Evolutionary conservation across 352 stramenopile genomes (phyloP), one percentile per base, ranked within the genome.

Genomic region (Halophytophthora batemanensis): DNA sequence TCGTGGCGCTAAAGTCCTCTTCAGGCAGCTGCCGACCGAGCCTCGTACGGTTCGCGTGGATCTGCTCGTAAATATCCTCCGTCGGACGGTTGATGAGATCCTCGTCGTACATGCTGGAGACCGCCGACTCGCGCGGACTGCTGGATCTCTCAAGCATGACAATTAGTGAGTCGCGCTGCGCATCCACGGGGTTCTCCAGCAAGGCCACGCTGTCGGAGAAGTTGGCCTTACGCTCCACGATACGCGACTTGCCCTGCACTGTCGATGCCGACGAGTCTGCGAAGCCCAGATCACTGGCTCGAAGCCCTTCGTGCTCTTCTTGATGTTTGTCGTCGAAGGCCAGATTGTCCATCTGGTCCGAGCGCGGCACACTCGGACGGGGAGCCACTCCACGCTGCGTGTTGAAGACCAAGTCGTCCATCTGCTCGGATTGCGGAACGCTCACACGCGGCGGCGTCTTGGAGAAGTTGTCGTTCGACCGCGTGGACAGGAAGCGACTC

Each of bases 61-160:
- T 70, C 36, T 83, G 70, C 28, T 81, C 53, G 35, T 56, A 56
- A 45, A 83, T 60, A 18, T 74, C 58, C 10, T 63, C 52, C 8
- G 61, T 74, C 6, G 72, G 70, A 13, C 74, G 66, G 25, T 65
- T 64, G 13, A 78, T 61, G 18, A 83, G 39, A 17, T 83, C 70
- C 33, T 79, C 59, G n/a, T 78, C 63, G 4, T 77, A 59, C 34
- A 68, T 69, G 10, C 53, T 64, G 14, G 50, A 58, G 39, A 42
- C 50, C 11, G 45, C 51, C 21, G 59, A 82, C 21, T 69, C 59
- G 18, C 60, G 52, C 34, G 61, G 41, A 21, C 45, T 57, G 17
- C 65, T 71, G 15, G 41, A 35, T 21, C 66, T 59, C 39, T 72
- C 66, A 52, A 76, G 62, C 52, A 76, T 61, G 12, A 59, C 64